Conservation (phyloP, 1,284 basidiomycete species). For the Puccinia hordei region DNA sequence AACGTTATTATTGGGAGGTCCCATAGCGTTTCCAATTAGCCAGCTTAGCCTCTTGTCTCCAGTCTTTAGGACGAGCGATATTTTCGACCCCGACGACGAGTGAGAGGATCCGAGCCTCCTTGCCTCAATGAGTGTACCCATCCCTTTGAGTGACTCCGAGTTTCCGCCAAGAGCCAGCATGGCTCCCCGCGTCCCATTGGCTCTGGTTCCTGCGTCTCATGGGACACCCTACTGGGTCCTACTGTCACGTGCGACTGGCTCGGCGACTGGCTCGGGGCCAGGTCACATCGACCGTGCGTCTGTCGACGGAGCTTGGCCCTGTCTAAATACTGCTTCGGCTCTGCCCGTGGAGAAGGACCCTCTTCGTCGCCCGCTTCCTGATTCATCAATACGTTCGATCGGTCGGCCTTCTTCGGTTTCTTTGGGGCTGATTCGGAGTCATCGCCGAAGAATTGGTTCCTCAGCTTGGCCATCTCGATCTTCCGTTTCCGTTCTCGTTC, state of each 20-base stretch:
- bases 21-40: constrained; percentile 44
- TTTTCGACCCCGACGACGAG: constrained; percentile 37
- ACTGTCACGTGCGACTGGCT: not conserved
- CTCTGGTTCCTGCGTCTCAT: constrained; percentile 10
- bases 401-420: not conserved
- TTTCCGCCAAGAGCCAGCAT: constrained; percentile 22
- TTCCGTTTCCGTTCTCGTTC: constrained; percentile 42
- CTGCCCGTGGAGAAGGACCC: not conserved
- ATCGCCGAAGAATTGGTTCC: constrained; percentile 36
- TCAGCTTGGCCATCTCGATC: constrained; percentile 36
- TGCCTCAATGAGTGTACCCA: constrained; percentile 35
- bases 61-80: constrained; percentile 26
- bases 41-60: constrained; percentile 23
- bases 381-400: not conserved
- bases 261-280: not conserved
- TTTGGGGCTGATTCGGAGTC: not conserved
- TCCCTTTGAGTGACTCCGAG: not conserved
- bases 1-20: not conserved
- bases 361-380: not conserved
- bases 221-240: not conserved
- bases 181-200: constrained; percentile 9
- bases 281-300: not conserved
- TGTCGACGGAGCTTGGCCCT: constrained; percentile 34
- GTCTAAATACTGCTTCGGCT: constrained; percentile 18
- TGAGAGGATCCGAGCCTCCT: not conserved